Base-by-base conservation (phyloP, 352 stramenopile species). In the Aphanomyces invadans region DNA sequence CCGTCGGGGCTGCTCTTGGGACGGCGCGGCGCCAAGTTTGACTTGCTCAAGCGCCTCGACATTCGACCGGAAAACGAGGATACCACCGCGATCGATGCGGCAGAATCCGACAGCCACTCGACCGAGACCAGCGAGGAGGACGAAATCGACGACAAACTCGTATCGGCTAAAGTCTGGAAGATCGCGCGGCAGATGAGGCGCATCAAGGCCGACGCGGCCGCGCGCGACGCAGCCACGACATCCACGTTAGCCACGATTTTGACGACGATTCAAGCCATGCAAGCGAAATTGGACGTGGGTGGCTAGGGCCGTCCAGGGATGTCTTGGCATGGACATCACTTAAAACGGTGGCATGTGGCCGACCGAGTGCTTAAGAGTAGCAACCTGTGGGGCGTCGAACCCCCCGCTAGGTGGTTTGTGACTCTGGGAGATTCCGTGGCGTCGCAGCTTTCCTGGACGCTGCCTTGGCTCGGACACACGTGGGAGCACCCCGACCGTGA, bases 71-170 rank as follows among this genome's bases (percentile, higher is more conserved):
- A 15, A 15, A 1, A 48, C n/a, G 17, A 15, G 0, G 21, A n/a
- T 48, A n/a, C 39, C 39, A 48, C 0, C 1, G 17, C 39, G 39
- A 48, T n/a, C 17, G 21, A 15, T 0, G 21, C 39, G 39, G n/a
- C 38, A 45, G 17, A 9, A 45, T 17, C 9, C 38, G 38, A 45
- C 9, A 45, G 38, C 48, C 3, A 29, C 48, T 4, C 12, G 5
- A n/a, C n/a, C 5, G 21, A 57, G 4, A 7, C 23, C 17, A 33
- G 31, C 53, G 32, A 48, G 19, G 53, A 62, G 31, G 3, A 60
- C 12, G 51, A 59, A 29, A 60, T 39, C 15, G 51, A 60, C 29
- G 53, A 62, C 1, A 48, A 62, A 21, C 53, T 62, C 31, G 31
- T 62, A 2, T 12, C 53, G 3, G 32, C 29, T 33, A 62, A 62